Percentiles rank a stretch among this genome's conserved stretches.
phyloP scores from a whole-genome alignment of 225 moss, liverwort and hornwort species.

The Pseudisothecium myosuroides region DNA sequence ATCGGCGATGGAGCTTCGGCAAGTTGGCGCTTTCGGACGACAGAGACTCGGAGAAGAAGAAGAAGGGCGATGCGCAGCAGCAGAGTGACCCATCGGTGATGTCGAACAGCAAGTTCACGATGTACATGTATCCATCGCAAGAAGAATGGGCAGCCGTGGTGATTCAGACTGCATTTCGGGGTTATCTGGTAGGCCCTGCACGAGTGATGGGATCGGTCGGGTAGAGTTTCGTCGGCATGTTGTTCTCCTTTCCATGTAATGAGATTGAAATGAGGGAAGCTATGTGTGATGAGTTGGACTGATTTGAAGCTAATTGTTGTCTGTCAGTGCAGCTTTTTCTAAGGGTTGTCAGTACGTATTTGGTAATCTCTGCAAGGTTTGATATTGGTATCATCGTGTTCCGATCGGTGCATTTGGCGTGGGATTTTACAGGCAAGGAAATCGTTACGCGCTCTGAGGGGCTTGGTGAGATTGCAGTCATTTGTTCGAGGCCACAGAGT shows the following conservation, averaged over 20 bases:
- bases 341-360: not conserved
- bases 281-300: not conserved
- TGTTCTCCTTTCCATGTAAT: not conserved
- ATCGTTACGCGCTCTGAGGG: conserved; percentile 29
- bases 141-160: conserved; percentile 95
- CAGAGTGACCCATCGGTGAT: conserved; percentile 11
- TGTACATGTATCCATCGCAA: conserved; percentile 51
- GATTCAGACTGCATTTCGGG: conserved; percentile 95
- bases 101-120: conserved; percentile 26
- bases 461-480: conserved; percentile 37
- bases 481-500: conserved; percentile 50
- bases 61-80: conserved; percentile 30
- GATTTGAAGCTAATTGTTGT: not conserved
- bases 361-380: not conserved
- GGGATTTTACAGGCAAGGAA: conserved; percentile 25
- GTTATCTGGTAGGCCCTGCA: conserved; percentile 60
- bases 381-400: not conserved
- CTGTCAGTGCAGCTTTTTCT: not conserved
- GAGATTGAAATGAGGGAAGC: not conserved
- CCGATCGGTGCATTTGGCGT: not conserved
- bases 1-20: conserved; percentile 85
- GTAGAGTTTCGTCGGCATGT: not conserved
- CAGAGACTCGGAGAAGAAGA: conserved; percentile 56
- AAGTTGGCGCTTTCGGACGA: conserved; percentile 48
- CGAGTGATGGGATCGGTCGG: not conserved